A percentile compares a stretch with the other conserved stretches of the same genome.
phyloP scores from a whole-genome alignment of 1,284 basidiomycete genomes.

The Laetiporus sulphureus region DNA sequence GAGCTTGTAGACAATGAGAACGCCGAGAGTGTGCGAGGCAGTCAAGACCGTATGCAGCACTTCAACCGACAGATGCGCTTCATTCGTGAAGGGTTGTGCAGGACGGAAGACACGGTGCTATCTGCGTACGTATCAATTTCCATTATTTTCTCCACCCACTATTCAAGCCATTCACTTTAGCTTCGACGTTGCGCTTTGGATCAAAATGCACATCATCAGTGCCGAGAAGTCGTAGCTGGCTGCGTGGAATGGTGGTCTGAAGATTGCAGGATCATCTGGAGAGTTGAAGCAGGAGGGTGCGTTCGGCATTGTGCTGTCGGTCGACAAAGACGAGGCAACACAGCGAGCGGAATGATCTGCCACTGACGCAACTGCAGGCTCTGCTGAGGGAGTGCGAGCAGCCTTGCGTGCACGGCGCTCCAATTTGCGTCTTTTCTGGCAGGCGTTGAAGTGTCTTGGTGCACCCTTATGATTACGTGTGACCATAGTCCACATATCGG shows the following conservation, averaged over 20 bases:
- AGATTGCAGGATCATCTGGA: slow-evolving; percentile 64
- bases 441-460: no score
- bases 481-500: no score
- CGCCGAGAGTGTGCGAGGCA: slow-evolving; percentile 75
- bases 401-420: no score
- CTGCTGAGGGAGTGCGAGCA: no score
- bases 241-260: slow-evolving; percentile 48
- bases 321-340: slow-evolving; percentile 75
- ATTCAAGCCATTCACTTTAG: slow-evolving; percentile 31
- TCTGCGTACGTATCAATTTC: slow-evolving; percentile 47
- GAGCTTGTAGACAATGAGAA: slow-evolving; percentile 93
- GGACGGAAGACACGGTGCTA: slow-evolving; percentile 80
- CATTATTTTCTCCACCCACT: slow-evolving; percentile 4
- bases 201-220: slow-evolving; percentile 60
- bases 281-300: slow-evolving; percentile 60
- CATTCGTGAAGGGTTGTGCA: slow-evolving; percentile 81
- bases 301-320: slow-evolving; percentile 73
- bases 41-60: slow-evolving; percentile 90
- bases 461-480: no score
- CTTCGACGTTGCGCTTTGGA: slow-evolving; percentile 78
- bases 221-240: slow-evolving; percentile 42
- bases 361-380: no score
- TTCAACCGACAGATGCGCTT: slow-evolving; percentile 91
- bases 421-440: no score
- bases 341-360: slow-evolving; percentile 59